Base-by-base conservation (phyloP, 805 yeast species). In the Myxozyma geophila region DNA sequence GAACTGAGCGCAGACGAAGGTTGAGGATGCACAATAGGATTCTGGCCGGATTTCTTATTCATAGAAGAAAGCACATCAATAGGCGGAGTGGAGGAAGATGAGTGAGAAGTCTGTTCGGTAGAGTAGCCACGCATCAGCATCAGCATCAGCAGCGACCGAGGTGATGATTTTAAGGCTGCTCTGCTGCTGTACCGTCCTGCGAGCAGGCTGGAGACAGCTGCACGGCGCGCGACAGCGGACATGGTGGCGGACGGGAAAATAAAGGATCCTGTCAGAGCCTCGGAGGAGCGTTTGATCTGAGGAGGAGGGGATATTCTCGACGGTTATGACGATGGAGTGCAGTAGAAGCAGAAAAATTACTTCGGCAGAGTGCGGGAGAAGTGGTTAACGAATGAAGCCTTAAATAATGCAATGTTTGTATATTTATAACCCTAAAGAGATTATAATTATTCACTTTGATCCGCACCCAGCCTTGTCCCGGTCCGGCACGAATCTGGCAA, bases 61-160 rank as follows among this genome's bases (percentile, higher is more conserved):
- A 44, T 28, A 1, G 58, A 35, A 13, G 56, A 41, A 5, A 44
- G 39, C 6, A 54, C 58, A 54, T 54, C 58, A 28, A 44, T 43
- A 2, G 58, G 58, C 6, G 58, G 58, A 35, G 50, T 17, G 2
- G 58, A 43, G 3, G 44, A 36, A 10, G 33, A 28, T 41, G 52
- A 55, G 36, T 46, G 51, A 19, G 59, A 36, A 13, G 59, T 53
- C 8, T 47, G 19, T 37, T 53, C 56, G 37, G 56, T 53, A n/a
- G 56, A 39, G 44, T 53, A 53, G 17, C 48, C 39, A 5, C 56
- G 52, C 59, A 46, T 21, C 51, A 36, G 52, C 44, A 37, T 33
- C 52, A 37, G 52, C 59, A 43, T 43, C 28, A 28, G 28, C 28
- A 40, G 9, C 35, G 52, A 6, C 28, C 12, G 46, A 2, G 52